phyloP scores from a whole-genome alignment of 1,139 yeast species.

The Meyerozyma carpophila region DNA sequence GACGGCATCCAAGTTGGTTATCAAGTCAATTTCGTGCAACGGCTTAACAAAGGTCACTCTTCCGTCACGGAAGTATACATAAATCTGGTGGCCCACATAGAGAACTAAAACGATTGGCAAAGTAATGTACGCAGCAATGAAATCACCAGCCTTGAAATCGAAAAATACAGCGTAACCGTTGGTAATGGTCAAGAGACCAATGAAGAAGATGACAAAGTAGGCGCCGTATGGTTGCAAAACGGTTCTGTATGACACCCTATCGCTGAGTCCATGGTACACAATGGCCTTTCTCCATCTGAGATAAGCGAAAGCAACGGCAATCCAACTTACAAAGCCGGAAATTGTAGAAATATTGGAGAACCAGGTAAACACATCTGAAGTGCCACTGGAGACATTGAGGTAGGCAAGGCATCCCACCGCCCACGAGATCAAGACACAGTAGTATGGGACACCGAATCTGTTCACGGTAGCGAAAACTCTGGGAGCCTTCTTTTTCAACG shows the following conservation, averaged over 20 bases:
- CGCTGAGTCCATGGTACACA: slow-evolving; percentile 31
- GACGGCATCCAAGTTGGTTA: slow-evolving; percentile 37
- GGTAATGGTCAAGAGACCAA: slow-evolving; percentile 43
- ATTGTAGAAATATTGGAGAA: slow-evolving; percentile 68
- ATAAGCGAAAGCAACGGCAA: slow-evolving; percentile 38
- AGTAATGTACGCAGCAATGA: slow-evolving; percentile 59
- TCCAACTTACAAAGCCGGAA: slow-evolving; percentile 67
- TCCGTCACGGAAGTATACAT: slow-evolving; percentile 23
- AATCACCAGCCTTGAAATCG: slow-evolving; percentile 39
- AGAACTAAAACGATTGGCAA: slow-evolving; percentile 48
- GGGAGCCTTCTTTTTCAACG: slow-evolving; percentile 63
- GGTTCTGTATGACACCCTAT: slow-evolving; percentile 44
- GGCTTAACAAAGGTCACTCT: slow-evolving; percentile 31
- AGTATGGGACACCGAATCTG: slow-evolving; percentile 55
- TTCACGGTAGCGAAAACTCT: slow-evolving; percentile 48
- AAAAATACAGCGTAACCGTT: slow-evolving; percentile 59
- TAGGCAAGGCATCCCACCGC: slow-evolving; percentile 54
- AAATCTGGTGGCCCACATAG: slow-evolving; percentile 38
- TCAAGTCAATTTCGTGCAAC: slow-evolving; percentile 37
- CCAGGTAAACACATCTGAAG: slow-evolving; percentile 57
- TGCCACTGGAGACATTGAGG: slow-evolving; percentile 51
- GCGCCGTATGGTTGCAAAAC: slow-evolving; percentile 48
- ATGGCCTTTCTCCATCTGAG: slow-evolving; percentile 53
- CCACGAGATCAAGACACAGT: slow-evolving; percentile 38
- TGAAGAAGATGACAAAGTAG: slow-evolving; percentile 42